Base-by-base conservation (phyloP, 2,329 filamentous ascomycete genomes). In the Aspergillus fructus region DNA sequence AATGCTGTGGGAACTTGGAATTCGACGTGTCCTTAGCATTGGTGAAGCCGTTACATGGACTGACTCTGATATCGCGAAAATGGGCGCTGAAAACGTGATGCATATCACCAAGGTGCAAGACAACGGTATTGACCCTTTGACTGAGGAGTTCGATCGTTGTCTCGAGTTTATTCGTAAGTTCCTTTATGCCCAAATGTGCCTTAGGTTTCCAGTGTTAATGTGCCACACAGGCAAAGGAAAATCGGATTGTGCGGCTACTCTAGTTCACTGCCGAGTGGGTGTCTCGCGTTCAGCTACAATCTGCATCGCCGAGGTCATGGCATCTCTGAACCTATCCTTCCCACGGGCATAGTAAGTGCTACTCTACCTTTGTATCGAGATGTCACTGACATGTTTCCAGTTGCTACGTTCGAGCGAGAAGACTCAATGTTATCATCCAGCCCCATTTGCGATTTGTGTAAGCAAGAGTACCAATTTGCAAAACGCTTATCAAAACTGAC, bases 251-350 rank as follows among this genome's bases (percentile, higher is more conserved):
- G 90, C 85, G 4, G 91, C 93, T 23, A 97, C 94, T 0, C 82
- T 99, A 56, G 94, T 99, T 15, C 94, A 99, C 73, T 99, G 94
- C 72, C 89, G 94, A 17, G 94, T 99, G 7, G 94, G 94, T 48
- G 94, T 99, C 54, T 97, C 93, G 50, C 86, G 94, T 51, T 96
- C 91, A 61, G 94, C 94, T 12, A 99, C 93, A 2, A 97, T 99
- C 60, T 97, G 94, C 72, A 99, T 99, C 68, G 94, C 94, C n/a
- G 93, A 97, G 74, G 91, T 97, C 37, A 99, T 99, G 94, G 87
- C 88, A 37, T 82, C 88, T 24, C 76, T 91, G 66, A 82, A 85
- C 21, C 78, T 97, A 63, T 94, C 91, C 0, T 93, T 97, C 66
- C 92, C 94, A 12, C 85, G 90, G 55, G 94, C 94, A 58, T 99